Evolutionary conservation across 2,329 filamentous ascomycete species (phyloP).

Genomic region (Ceratocystis destructans): DNA sequence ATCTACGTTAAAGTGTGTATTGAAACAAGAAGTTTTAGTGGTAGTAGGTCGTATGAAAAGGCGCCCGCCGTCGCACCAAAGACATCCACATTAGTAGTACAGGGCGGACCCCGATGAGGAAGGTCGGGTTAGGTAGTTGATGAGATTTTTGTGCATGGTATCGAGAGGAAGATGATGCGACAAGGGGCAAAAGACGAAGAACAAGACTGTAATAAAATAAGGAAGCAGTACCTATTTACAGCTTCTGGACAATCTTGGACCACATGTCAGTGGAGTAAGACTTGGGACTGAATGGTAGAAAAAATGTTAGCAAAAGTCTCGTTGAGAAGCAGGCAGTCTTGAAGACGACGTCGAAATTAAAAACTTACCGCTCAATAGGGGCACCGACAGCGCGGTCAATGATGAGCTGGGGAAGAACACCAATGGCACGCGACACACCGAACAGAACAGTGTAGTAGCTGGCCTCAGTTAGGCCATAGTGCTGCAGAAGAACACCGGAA

Average conservation of each 20-base stretch:
- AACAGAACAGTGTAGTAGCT: conserved; percentile 99
- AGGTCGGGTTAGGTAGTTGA: conserved; percentile 11
- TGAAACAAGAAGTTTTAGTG: conserved; percentile 17
- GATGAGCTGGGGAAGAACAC: conserved; percentile 98
- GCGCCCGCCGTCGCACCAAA: conserved; percentile 18
- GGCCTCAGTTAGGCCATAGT: conserved; percentile 97
- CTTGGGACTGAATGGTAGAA: conserved; percentile 52
- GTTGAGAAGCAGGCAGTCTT: no score
- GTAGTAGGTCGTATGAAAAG: conserved; percentile 11
- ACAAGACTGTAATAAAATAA: conserved; percentile 3
- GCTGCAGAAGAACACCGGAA: conserved; percentile 97
- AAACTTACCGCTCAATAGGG: conserved; percentile 67
- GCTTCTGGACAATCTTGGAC: conserved; percentile 82
- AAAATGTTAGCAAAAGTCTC: conserved; percentile 16
- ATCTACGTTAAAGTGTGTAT: conserved; percentile 10
- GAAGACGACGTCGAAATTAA: neutral
- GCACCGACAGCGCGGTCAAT: conserved; percentile 95
- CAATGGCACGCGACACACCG: conserved; percentile 93
- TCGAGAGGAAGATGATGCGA: conserved; percentile 5
- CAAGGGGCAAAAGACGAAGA: conserved; percentile 1
- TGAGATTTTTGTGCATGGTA: conserved; percentile 10
- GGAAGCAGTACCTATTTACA: conserved; percentile 44
- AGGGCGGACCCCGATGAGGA: conserved; percentile 15
- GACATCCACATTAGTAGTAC: conserved; percentile 15
- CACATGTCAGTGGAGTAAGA: conserved; percentile 96